phyloP scores from a whole-genome alignment of 1,284 basidiomycete species.

The Cyathus pygmaeus region DNA sequence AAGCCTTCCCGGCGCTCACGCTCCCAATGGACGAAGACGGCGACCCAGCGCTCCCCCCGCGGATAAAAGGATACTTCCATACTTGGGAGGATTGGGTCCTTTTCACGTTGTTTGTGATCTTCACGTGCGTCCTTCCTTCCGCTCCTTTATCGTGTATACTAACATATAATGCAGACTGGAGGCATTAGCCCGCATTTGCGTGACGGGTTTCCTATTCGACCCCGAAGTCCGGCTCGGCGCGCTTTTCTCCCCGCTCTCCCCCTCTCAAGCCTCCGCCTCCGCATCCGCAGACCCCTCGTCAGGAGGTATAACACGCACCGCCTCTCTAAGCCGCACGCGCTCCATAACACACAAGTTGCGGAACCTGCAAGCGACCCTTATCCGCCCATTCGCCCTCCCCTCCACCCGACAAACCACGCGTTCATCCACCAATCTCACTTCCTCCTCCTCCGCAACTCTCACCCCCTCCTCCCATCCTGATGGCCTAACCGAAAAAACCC shows the following conservation, averaged over 20 bases:
- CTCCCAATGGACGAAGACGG: slow-evolving; percentile 56
- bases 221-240: slow-evolving; percentile 76
- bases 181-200: slow-evolving; percentile 88
- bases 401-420: no score
- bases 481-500: slow-evolving; percentile 14
- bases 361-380: slow-evolving; percentile 47
- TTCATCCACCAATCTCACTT: not conserved
- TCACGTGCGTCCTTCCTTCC: slow-evolving; percentile 72
- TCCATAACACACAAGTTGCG: slow-evolving; percentile 51
- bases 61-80: slow-evolving; percentile 81
- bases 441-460: slow-evolving; percentile 11
- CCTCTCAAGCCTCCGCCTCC: slow-evolving; percentile 44
- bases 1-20: slow-evolving; percentile 70
- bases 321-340: slow-evolving; percentile 46
- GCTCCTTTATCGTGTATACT: slow-evolving; percentile 3
- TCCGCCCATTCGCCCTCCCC: slow-evolving; percentile 58
- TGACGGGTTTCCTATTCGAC: slow-evolving; percentile 92
- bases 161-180: slow-evolving; percentile 68
- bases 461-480: slow-evolving; percentile 7
- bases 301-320: slow-evolving; percentile 39
- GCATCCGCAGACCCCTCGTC: slow-evolving; percentile 34
- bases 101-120: slow-evolving; percentile 85
- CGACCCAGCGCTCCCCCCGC: slow-evolving; percentile 50
- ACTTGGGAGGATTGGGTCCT: slow-evolving; percentile 89
- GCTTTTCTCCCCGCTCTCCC: slow-evolving; percentile 60